Base-by-base conservation (phyloP, 768 basidiomycete species). In the Hydnum rufescens region DNA sequence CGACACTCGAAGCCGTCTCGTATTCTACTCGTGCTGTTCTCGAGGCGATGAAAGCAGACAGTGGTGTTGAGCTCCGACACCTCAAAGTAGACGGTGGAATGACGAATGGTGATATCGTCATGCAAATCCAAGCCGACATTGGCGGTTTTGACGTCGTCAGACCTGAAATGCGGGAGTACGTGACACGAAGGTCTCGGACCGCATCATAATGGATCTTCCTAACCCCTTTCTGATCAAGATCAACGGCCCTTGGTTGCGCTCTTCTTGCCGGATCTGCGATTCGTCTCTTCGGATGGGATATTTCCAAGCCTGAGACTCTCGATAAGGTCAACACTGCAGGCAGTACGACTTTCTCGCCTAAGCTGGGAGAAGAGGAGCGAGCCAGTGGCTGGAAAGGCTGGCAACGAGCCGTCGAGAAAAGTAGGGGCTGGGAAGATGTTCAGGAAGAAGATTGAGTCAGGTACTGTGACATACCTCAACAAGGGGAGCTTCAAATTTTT, bases 71-170 rank as follows among this genome's bases (percentile, higher is more conserved):
- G 46, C 72, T 95, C 51, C 79, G 81, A 61, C 74, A 82, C 59
- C 77, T 99, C 57, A 92, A 82, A 64, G 93, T 99, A 32, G 95
- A 97, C 64, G 95, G 95, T n/a, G 89, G 90, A 16, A 92, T 95
- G 83, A 95, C 90, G 6, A 93, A 92, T 58, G 85, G 86, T 31
- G 87, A 93, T 61, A 65, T 84, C 28, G 84, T 80, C 53, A 87
- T 93, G 89, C 71, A 74, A 59, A 68, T 92, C 46, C 72, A 92
- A 55, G 86, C 86, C 3, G 82, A 95, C 63, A 70, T 93, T 42
- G 88, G 90, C 29, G 93, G 92, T 13, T 92, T 95, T 66, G 78
- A 76, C 28, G 86, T 99, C 57, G 70, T 92, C 54, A 73, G 95
- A 52, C 95, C 93, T 6, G 80, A 87, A 62, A 99, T 99, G 95